These are phyloP conservation scores for Hypocreales sp. DNA, from an alignment of 2,329 filamentous ascomycete genomes.

Conservation along the genomic window DNA sequence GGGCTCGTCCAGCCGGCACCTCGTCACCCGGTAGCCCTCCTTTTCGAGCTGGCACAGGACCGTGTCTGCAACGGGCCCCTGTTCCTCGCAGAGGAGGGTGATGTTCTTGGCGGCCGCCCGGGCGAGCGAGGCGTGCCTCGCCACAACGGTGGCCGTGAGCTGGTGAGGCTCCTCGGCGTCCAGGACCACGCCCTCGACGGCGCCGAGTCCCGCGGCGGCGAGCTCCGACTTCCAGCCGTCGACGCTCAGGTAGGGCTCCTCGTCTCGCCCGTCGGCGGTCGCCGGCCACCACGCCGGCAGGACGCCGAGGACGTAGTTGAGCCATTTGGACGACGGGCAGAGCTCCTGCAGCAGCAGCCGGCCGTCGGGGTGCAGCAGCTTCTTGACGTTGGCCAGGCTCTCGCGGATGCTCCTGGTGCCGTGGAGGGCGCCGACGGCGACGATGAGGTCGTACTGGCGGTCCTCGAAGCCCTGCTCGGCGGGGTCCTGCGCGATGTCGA, in stretches of 20 bases:
- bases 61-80: neutral
- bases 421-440: conserved; percentile 1
- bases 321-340: neutral
- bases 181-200: conserved; percentile 1
- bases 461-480: conserved; percentile 1
- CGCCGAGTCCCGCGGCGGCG: conserved; percentile 11
- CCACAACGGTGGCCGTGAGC: neutral
- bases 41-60: neutral
- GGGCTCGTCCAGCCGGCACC: neutral
- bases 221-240: conserved; percentile 12
- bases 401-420: neutral
- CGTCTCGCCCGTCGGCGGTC: conserved; percentile 7
- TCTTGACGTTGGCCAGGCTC: neutral
- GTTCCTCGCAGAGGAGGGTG: neutral
- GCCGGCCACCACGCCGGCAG: conserved; percentile 19
- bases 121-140: neutral
- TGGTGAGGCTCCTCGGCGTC: conserved; percentile 1
- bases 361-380: neutral
- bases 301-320: neutral
- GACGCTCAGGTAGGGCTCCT: conserved; percentile 9
- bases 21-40: neutral
- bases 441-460: neutral
- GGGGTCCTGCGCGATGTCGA: conserved; percentile 7
- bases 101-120: neutral
- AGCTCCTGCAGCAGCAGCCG: neutral